Evolutionary conservation across 2,329 filamentous ascomycete species (phyloP).

Genomic region (Trichoderma breve): DNA sequence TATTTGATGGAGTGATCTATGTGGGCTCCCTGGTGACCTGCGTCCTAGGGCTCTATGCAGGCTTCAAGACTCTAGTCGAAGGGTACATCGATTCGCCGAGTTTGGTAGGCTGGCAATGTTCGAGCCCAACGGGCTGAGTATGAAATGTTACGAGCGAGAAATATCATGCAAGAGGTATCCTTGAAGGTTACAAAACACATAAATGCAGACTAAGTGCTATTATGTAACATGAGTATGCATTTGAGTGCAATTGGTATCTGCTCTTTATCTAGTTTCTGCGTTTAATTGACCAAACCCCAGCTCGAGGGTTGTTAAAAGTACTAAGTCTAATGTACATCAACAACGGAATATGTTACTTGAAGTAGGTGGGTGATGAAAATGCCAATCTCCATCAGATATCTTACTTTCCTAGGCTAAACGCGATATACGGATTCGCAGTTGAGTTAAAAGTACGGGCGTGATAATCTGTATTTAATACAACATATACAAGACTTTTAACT

Average conservation of each 20-base stretch:
- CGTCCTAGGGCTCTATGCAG: background rate
- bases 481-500: fast-evolving
- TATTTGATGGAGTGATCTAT: background rate
- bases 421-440: too few species aligned
- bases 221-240: background rate
- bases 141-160: background rate
- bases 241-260: background rate
- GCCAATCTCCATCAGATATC: too few species aligned
- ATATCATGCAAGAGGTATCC: background rate
- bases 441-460: too few species aligned
- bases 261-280: background rate
- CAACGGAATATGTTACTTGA: too few species aligned
- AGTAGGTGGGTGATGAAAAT: too few species aligned
- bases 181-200: background rate
- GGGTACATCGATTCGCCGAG: background rate
- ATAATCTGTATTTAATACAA: background rate
- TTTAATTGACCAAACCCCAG: background rate
- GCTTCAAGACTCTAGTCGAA: background rate
- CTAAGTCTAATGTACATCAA: too few species aligned
- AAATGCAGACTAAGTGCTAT: background rate
- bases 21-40: background rate
- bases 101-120: background rate
- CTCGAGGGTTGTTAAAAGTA: too few species aligned
- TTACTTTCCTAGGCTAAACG: too few species aligned
- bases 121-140: background rate